A percentile compares a stretch with the other conserved stretches of the same genome.
Conservation (phyloP, 2,329 filamentous ascomycete species). For the Pyricularia grisea region DNA sequence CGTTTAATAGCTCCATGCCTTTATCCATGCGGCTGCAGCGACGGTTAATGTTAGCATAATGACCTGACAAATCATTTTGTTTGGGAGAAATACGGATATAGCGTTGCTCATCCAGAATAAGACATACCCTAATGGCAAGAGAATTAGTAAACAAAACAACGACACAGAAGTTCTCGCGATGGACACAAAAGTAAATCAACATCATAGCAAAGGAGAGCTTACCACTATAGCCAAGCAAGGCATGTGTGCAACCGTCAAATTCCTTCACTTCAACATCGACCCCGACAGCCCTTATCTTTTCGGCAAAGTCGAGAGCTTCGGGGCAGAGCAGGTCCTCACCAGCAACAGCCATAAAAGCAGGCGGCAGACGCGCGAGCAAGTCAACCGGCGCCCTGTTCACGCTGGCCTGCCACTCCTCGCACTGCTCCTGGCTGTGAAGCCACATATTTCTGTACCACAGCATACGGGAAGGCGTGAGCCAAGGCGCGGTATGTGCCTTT, state of each 20-base stretch:
- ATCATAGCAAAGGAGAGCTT: background rate
- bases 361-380: conserved; percentile 18
- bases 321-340: conserved; percentile 23
- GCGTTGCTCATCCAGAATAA: background rate
- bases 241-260: conserved; percentile 9
- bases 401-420: conserved; percentile 20
- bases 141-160: background rate
- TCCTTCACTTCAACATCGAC: conserved; percentile 13
- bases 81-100: background rate
- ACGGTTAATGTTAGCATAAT: background rate
- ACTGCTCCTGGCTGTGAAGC: conserved; percentile 15
- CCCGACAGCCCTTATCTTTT: conserved; percentile 12
- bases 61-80: background rate
- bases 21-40: background rate
- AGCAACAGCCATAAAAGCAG: conserved; percentile 20
- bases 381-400: conserved; percentile 16
- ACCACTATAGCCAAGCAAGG: conserved; percentile 1
- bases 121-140: background rate
- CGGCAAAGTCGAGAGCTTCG: conserved; percentile 19
- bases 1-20: background rate
- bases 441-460: conserved; percentile 25
- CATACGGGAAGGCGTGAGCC: conserved; percentile 22
- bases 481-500: conserved; percentile 12
- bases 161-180: background rate
- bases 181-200: background rate